These are phyloP conservation scores for Phlyctochytrium arcticum DNA, from an alignment of 192 early-diverging fungal species.

Conservation along the genomic window DNA sequence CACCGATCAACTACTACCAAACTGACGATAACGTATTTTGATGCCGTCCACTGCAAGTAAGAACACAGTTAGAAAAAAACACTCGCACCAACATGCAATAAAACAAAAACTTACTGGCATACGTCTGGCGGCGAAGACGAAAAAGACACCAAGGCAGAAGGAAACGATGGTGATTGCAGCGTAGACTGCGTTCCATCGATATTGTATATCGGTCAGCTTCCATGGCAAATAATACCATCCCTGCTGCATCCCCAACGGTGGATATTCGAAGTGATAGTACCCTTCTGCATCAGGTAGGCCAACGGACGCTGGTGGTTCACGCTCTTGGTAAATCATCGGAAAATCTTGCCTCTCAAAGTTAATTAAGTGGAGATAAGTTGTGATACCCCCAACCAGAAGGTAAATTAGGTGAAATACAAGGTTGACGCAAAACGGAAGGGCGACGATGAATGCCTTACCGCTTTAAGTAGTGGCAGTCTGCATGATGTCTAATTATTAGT, in stretches of 20 bases:
- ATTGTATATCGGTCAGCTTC: neutral
- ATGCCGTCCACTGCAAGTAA: neutral
- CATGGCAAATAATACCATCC: neutral
- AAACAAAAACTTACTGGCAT: too few relatives aligned
- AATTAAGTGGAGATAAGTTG: too few relatives aligned
- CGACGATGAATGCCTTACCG: too few relatives aligned
- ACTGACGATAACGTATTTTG: neutral
- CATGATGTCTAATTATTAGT: too few relatives aligned
- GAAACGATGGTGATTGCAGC: neutral
- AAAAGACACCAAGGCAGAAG: neutral
- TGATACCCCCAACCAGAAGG: too few relatives aligned
- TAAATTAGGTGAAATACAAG: too few relatives aligned
- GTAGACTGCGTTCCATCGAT: neutral
- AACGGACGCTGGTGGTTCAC: neutral
- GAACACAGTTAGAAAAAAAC: too few relatives aligned
- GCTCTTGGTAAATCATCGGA: too few relatives aligned
- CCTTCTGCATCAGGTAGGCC: neutral
- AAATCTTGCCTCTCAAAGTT: too few relatives aligned
- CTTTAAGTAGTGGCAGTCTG: too few relatives aligned
- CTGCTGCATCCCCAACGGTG: neutral
- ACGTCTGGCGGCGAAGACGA: neutral
- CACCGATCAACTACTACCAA: neutral
- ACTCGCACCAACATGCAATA: too few relatives aligned
- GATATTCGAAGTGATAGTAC: neutral
- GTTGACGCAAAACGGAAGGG: too few relatives aligned